Evolutionary conservation across 768 basidiomycete species (phyloP).

Genomic region (Neoboletus brunneissimus): DNA sequence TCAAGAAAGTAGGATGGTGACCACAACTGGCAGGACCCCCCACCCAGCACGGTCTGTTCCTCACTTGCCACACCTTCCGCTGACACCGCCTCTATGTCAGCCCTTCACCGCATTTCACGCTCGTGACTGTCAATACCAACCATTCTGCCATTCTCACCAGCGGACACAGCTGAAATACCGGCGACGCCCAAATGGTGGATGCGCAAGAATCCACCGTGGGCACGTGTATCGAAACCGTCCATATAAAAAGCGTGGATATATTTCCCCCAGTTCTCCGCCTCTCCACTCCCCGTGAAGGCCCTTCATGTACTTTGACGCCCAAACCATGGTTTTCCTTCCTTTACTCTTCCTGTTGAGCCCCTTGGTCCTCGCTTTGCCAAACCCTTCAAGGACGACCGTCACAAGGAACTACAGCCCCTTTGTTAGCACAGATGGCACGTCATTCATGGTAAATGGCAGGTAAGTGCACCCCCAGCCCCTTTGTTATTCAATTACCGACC

Average conservation of each 20-base stretch:
- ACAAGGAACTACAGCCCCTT: conserved; percentile 39
- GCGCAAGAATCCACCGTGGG: neutral
- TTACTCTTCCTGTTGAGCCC: conserved; percentile 30
- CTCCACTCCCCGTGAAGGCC: neutral
- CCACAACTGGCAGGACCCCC: neutral
- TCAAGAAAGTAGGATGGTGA: neutral
- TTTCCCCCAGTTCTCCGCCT: neutral
- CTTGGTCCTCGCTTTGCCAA: conserved; percentile 30
- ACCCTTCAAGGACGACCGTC: conserved; percentile 33
- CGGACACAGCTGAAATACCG: conserved; percentile 4
- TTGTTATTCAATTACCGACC: conserved; percentile 13
- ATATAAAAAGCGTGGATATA: conserved; percentile 18
- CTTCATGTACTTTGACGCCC: conserved; percentile 12
- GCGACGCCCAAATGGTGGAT: neutral
- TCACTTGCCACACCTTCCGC: neutral
- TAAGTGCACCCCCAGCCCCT: conserved; percentile 13
- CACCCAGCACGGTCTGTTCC: neutral
- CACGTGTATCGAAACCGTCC: conserved; percentile 13
- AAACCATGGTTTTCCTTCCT: conserved; percentile 37
- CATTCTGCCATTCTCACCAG: neutral
- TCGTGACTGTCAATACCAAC: neutral
- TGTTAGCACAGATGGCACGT: conserved; percentile 42
- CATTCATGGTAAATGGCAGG: conserved; percentile 58
- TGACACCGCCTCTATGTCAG: neutral
- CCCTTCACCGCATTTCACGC: neutral